Conservation (phyloP, 345 rosid species). For the Gossypium ekmanianum region DNA sequence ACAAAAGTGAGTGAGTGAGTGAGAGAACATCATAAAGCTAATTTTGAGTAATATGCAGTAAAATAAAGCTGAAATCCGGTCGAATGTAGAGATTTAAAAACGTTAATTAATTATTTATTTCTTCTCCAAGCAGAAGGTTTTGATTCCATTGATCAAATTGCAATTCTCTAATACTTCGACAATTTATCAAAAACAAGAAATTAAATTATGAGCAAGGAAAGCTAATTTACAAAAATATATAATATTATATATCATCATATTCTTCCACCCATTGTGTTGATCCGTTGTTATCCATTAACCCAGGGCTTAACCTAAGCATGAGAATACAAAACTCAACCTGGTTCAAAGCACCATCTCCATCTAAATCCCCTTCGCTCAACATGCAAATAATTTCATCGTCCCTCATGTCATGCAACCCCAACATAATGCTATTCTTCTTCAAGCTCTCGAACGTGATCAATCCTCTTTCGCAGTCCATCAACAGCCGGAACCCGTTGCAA, state of each 20-base stretch:
- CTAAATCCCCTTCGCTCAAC: constrained; percentile 61
- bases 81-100: neutral
- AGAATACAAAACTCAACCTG: constrained; percentile 68
- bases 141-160: neutral
- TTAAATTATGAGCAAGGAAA: neutral
- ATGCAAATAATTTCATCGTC: constrained; percentile 59
- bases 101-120: neutral
- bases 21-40: neutral
- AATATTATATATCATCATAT: neutral
- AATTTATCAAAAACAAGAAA: neutral
- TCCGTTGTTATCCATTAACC: constrained; percentile 33
- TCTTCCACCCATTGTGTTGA: constrained; percentile 33
- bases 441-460: constrained; percentile 65
- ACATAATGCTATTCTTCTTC: constrained; percentile 47
- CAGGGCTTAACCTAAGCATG: constrained; percentile 63
- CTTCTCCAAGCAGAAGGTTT: neutral
- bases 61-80: neutral
- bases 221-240: neutral
- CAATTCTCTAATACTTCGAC: neutral
- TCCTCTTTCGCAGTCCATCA: constrained; percentile 63
- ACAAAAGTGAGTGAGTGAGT: neutral
- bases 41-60: neutral
- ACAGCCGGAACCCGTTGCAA: constrained; percentile 49
- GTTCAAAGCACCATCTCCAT: constrained; percentile 62
- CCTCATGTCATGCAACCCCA: constrained; percentile 52